Percentiles rank a stretch among this genome's conserved stretches.
Evolutionary conservation across 129 eudicot genomes (phyloP).

Genomic region (Ambrosia artemisiifolia): DNA sequence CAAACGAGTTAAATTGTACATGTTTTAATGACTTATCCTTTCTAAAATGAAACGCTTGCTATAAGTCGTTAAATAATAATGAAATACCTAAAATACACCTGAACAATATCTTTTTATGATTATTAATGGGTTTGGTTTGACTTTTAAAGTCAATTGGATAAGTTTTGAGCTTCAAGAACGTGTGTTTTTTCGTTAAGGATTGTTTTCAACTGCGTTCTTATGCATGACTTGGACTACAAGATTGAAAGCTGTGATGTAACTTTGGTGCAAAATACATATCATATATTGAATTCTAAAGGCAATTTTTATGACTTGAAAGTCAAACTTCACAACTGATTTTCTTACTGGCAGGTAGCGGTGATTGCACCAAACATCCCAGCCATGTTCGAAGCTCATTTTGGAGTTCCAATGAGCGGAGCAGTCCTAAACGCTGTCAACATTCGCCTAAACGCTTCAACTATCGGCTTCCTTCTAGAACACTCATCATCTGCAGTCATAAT

Average conservation of each 20-base stretch:
- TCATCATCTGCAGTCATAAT: constrained; percentile 61
- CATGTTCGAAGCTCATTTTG: constrained; percentile 87
- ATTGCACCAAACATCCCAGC: constrained; percentile 97
- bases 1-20: background rate
- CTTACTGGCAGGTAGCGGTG: constrained; percentile 68
- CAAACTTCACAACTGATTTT: constrained; percentile 2
- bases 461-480: constrained; percentile 72
- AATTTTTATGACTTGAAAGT: background rate
- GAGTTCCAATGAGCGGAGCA: constrained; percentile 93
- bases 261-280: background rate
- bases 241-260: background rate
- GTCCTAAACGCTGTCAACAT: constrained; percentile 76
- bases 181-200: background rate
- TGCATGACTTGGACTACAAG: background rate
- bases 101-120: background rate
- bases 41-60: too few species aligned
- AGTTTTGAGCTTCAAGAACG: background rate
- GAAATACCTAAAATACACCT: too few species aligned
- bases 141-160: background rate
- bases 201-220: background rate
- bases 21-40: too few species aligned
- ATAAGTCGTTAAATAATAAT: too few species aligned
- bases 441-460: constrained; percentile 71
- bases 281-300: background rate
- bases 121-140: background rate